These are phyloP conservation scores for Nemania serpens DNA, from an alignment of 2,329 filamentous ascomycete species.

Conservation along the genomic window DNA sequence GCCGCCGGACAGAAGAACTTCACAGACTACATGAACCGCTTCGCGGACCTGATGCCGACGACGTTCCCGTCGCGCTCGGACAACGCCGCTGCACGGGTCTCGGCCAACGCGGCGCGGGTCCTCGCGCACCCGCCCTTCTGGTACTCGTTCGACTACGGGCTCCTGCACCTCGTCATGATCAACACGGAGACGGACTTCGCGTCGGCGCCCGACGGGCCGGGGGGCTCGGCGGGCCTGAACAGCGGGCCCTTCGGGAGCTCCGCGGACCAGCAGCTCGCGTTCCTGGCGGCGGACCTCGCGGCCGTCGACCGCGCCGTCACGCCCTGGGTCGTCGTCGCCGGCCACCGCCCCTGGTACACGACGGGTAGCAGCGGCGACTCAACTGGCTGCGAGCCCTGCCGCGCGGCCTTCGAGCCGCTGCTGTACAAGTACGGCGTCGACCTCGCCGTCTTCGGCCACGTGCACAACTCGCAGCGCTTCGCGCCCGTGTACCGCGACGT, in stretches of 20 bases:
- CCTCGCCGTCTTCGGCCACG: conserved; percentile 60
- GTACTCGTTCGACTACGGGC: conserved; percentile 65
- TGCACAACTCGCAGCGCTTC: conserved; percentile 63
- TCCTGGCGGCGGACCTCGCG: conserved; percentile 59
- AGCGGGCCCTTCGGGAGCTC: conserved; percentile 54
- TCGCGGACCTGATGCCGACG: conserved; percentile 56
- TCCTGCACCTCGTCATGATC: conserved; percentile 59
- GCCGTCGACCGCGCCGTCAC: conserved; percentile 60
- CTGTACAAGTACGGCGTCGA: conserved; percentile 63
- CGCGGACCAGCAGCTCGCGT: conserved; percentile 55
- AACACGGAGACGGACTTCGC: conserved; percentile 63
- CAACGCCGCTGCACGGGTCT: conserved; percentile 46
- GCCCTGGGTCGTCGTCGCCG: conserved; percentile 56
- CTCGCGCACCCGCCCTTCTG: conserved; percentile 60
- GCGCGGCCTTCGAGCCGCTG: conserved; percentile 57
- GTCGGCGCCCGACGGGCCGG: conserved; percentile 51
- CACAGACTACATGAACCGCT: conserved; percentile 62
- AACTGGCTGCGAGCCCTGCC: conserved; percentile 51
- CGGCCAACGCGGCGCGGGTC: conserved; percentile 50
- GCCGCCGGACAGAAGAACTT: conserved; percentile 62
- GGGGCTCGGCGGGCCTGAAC: conserved; percentile 48
- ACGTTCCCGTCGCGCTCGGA: conserved; percentile 55
- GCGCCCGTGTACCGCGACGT: conserved; percentile 45
- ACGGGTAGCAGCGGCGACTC: conserved; percentile 34
- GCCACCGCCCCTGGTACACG: conserved; percentile 55